These are phyloP conservation scores for Kodamaea nitidulidarum DNA, from an alignment of 805 yeast genomes.

Conservation along the genomic window DNA sequence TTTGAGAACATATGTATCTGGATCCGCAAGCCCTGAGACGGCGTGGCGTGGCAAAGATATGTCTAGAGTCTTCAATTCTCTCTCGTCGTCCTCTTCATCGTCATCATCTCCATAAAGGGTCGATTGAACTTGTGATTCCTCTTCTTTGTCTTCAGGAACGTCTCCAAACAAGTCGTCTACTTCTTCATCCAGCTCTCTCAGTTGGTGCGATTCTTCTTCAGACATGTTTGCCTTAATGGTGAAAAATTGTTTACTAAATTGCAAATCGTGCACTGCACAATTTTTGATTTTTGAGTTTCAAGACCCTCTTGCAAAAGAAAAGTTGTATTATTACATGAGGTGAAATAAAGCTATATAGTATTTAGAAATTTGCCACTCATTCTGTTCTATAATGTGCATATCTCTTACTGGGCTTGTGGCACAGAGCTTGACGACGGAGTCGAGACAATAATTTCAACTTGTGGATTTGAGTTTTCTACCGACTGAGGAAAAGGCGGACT, in stretches of 20 bases:
- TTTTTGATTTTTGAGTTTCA: no score
- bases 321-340: conserved; percentile 1
- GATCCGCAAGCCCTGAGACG: conserved; percentile 31
- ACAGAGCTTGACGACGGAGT: conserved; percentile 9
- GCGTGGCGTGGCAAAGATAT: conserved; percentile 50
- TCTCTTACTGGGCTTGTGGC: background rate
- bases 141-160: conserved; percentile 16
- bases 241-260: conserved; percentile 3
- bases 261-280: conserved; percentile 1
- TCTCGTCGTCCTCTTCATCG: conserved; percentile 32
- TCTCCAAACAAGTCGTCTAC: conserved; percentile 38
- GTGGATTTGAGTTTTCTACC: background rate
- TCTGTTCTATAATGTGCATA: background rate
- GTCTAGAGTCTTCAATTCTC: conserved; percentile 32
- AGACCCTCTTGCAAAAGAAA: no score
- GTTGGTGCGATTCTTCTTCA: conserved; percentile 10
- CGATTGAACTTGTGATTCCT: conserved; percentile 18
- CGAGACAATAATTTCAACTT: conserved; percentile 13
- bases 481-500: background rate
- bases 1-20: conserved; percentile 47
- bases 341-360: conserved; percentile 2
- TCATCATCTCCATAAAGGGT: conserved; percentile 23
- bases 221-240: conserved; percentile 9
- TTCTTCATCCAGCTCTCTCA: conserved; percentile 18
- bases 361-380: background rate